Evolutionary conservation across 1,284 basidiomycete genomes (phyloP), one percentile per base, ranked within the genome.

Genomic region (Vanrija sp.): DNA sequence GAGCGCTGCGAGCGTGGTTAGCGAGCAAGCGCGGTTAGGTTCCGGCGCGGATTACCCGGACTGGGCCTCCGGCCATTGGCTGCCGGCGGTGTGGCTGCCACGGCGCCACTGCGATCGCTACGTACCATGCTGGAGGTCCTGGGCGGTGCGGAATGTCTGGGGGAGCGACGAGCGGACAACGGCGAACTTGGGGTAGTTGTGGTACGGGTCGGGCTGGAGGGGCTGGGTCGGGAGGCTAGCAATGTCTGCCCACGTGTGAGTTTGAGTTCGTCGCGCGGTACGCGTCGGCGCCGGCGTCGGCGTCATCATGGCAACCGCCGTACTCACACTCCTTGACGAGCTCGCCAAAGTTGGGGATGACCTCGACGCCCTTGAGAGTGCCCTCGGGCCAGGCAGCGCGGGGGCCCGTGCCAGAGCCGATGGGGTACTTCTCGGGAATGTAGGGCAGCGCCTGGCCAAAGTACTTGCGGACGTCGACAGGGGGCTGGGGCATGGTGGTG

Each of bases 121-220:
- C 70, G 55, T 45, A 77, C 75, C 71, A 54, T 71, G 70, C 59
- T 75, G 73, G 46, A 77, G 60, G 58, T 77, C 75, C 34, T 67
- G 61, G 28, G 71, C 62, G 25, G 67, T 63, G 47, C 71, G 71
- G 65, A 77, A 64, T n/a, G 63, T 64, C 26, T 63, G 60, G 34
- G 72, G 72, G n/a, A 77, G 47, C 29, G 60, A 62, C 25, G 57
- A 57, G 48, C 65, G 44, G 44, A 69, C 73, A 49, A 71, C 68
- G 26, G 73, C 65, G 49, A 74, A 68, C 57, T 72, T 72, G 43
- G 75, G 75, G 65, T 74, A 77, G 58, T 74, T 76, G 62, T 71
- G 65, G 47, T 62, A 62, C 12, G 75, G 75, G 60, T 75, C 72
- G 47, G 75, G 65, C 26, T 60, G 52, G 54, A 77, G 54, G 18